Conservation (phyloP, 192 early-diverging fungal species). For the Gonapodya sp. region DNA sequence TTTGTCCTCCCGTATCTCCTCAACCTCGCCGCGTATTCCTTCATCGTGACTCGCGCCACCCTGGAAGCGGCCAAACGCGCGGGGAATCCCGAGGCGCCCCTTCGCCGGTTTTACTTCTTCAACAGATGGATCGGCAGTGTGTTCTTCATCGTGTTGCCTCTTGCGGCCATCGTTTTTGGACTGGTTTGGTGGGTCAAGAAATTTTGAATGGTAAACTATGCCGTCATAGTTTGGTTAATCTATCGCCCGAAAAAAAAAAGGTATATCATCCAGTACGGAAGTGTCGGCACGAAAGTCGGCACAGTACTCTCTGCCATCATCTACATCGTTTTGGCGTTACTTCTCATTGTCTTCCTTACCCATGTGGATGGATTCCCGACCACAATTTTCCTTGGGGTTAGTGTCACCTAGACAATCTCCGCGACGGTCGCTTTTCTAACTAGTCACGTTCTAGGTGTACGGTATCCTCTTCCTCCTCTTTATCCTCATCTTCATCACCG, state of each 20-base stretch:
- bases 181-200: background rate
- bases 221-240: background rate
- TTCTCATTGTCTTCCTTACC: background rate
- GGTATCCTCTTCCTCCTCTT: slow-evolving; percentile 1
- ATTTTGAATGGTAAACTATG: background rate
- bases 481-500: slow-evolving; percentile 2
- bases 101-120: background rate
- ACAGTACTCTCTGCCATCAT: background rate
- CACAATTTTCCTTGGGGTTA: background rate
- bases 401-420: too few relatives aligned
- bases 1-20: background rate
- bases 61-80: background rate
- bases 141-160: background rate
- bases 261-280: background rate
- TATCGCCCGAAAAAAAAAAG: background rate
- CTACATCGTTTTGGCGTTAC: background rate
- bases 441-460: background rate
- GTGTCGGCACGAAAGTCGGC: background rate
- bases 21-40: background rate
- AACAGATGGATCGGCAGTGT: background rate
- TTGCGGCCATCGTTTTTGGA: background rate
- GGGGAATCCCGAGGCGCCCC: background rate
- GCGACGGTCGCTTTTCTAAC: too few relatives aligned
- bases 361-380: background rate
- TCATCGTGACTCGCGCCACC: background rate